These are phyloP conservation scores for Quercus gilva DNA, from an alignment of 306 rosid species.

Conservation along the genomic window DNA sequence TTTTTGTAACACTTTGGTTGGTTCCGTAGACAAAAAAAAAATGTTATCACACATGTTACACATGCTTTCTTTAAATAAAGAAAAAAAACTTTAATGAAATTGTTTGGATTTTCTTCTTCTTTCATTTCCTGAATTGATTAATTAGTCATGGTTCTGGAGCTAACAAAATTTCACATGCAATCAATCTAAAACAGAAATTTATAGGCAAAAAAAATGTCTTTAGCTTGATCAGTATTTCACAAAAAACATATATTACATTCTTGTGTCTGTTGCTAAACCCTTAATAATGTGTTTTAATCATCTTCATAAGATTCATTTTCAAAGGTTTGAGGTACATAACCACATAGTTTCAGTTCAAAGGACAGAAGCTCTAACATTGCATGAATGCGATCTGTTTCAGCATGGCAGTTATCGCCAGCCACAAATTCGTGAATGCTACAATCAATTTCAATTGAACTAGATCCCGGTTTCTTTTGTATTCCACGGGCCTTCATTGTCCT, in stretches of 20 bases:
- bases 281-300: conserved; percentile 18
- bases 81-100: too few species aligned
- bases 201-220: not conserved
- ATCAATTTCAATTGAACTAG: conserved; percentile 74
- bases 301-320: conserved; percentile 35
- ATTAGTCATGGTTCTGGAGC: not conserved
- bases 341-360: conserved; percentile 54
- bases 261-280: not conserved
- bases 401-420: conserved; percentile 69
- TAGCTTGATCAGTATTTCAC: not conserved
- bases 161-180: not conserved
- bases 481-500: conserved; percentile 67
- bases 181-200: not conserved
- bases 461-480: conserved; percentile 66
- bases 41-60: too few species aligned
- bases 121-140: not conserved
- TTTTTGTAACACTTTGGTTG: too few species aligned
- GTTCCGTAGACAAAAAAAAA: too few species aligned
- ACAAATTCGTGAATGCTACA: conserved; percentile 71
- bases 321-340: conserved; percentile 52
- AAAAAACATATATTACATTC: not conserved
- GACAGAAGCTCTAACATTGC: conserved; percentile 54
- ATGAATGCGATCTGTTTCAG: conserved; percentile 40
- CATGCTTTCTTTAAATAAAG: too few species aligned
- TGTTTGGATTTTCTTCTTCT: too few species aligned